A percentile compares a stretch with the other conserved stretches of the same genome.
Conservation (phyloP, 2,329 filamentous ascomycete species). For the Plenodomus tracheiphilus region DNA sequence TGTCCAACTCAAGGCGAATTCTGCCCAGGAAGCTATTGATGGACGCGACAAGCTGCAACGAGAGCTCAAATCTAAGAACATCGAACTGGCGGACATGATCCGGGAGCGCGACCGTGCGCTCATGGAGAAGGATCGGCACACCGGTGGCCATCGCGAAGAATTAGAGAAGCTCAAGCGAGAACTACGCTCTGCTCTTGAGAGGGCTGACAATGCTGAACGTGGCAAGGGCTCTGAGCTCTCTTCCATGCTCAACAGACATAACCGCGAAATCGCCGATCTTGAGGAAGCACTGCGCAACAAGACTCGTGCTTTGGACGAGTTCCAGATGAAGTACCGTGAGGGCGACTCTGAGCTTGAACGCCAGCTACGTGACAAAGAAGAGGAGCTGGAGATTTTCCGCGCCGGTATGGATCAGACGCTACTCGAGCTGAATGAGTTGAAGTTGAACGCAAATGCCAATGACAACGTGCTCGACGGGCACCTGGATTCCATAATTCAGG, state of each 20-base stretch:
- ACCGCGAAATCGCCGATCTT: slow-evolving; percentile 93
- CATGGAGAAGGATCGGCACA: slow-evolving; percentile 88
- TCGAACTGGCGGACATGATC: slow-evolving; percentile 99
- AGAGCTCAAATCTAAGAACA: slow-evolving; percentile 98
- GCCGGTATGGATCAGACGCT: slow-evolving; percentile 96
- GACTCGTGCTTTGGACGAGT: slow-evolving; percentile 81
- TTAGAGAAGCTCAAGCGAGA: slow-evolving; percentile 93
- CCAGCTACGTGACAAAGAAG: slow-evolving; percentile 88
- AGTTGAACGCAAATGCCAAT: slow-evolving; percentile 61
- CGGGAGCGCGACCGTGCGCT: slow-evolving; percentile 90
- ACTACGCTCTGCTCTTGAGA: slow-evolving; percentile 86
- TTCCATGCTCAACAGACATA: slow-evolving; percentile 92
- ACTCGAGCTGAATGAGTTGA: slow-evolving; percentile 87
- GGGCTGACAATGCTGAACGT: slow-evolving; percentile 87
- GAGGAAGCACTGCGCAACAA: slow-evolving; percentile 90
- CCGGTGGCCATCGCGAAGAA: slow-evolving; percentile 87
- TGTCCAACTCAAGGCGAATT: slow-evolving; percentile 94
- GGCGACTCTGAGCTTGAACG: slow-evolving; percentile 84
- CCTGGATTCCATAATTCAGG: slow-evolving; percentile 84
- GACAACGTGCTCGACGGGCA: slow-evolving; percentile 85
- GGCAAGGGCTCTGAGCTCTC: slow-evolving; percentile 95
- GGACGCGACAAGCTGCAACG: slow-evolving; percentile 91
- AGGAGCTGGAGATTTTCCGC: slow-evolving; percentile 97
- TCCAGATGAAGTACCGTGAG: slow-evolving; percentile 75
- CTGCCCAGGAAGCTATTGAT: slow-evolving; percentile 95